Base-by-base conservation (phyloP, 495 filamentous ascomycete genomes). In the Penicillium egyptiacum region DNA sequence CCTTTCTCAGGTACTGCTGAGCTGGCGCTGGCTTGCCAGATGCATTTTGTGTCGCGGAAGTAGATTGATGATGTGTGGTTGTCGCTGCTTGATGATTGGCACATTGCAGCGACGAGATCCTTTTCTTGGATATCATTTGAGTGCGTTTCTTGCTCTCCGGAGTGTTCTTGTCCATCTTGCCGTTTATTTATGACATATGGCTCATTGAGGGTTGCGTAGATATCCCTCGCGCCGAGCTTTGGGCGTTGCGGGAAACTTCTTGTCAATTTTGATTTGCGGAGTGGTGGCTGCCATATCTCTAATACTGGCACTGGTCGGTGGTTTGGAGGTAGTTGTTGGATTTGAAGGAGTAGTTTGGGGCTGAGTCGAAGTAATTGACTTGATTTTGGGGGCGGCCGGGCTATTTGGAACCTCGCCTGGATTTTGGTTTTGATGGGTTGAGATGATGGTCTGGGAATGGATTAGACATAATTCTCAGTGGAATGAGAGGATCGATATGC, bases 211-310 rank as follows among this genome's bases (percentile, higher is more conserved):
- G 66, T 64, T 1, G 70, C 58, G 33, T 75, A 77, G 39, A 74
- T 49, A 64, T 77, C 74, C 3, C 62, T 60, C 19, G 60, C 20
- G 33, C 61, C 56, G 1, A 75, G 58, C 42, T 74, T 75, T 5
- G 63, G 60, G 1, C 58, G 54, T 14, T 61, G 57, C 0, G 46
- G 47, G 35, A 70, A 68, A 3, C 58, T 61, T 20, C 41, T 56
- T 9, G 57, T 69, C 30, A 61, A 61, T 50, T 61, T 70, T 56
- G 55, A 67, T 50, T 62, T 69, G 37, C 70, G 62, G 12, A 64
- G 56, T 26, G 71, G 64, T 16, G 74, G 72, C 31, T 70, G 70
- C 67, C 68, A 73, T 55, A 74, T 59, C 42, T 73, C 74, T 2
- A 77, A 63, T 22, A 77, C 68, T 3, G 74, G 71, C 14, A 72